Conservation (phyloP, 345 rosid genomes). For the Citrus inodora region DNA sequence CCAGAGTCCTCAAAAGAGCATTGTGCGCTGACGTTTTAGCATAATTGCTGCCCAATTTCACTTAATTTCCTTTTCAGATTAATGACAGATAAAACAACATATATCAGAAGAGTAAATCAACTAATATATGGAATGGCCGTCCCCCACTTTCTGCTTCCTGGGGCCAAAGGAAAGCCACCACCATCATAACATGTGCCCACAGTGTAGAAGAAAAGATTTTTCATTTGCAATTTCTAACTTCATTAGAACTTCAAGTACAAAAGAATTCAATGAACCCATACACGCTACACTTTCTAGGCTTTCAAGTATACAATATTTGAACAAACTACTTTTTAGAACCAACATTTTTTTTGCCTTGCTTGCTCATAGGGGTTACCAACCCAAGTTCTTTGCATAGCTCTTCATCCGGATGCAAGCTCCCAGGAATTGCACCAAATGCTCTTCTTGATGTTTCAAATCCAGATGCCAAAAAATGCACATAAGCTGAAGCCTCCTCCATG, state of each 20-base stretch:
- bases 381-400: slow-evolving; percentile 78
- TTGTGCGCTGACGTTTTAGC: background rate
- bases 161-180: background rate
- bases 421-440: slow-evolving; percentile 85
- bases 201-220: background rate
- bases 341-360: slow-evolving; percentile 16
- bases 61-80: background rate
- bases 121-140: background rate
- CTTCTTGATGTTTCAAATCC: slow-evolving; percentile 72
- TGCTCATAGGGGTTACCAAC: slow-evolving; percentile 29
- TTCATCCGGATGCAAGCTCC: slow-evolving; percentile 77
- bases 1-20: background rate
- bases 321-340: background rate
- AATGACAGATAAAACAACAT: background rate
- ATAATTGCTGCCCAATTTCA: background rate
- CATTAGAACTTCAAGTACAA: background rate
- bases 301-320: background rate
- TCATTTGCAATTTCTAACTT: background rate
- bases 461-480: slow-evolving; percentile 58
- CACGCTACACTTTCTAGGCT: background rate
- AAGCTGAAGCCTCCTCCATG: slow-evolving; percentile 73
- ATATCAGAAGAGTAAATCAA: background rate
- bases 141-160: background rate
- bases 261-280: background rate
- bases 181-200: background rate